phyloP scores from a whole-genome alignment of 176 grass and related monocot genomes.

The Saccharum spontaneum region DNA sequence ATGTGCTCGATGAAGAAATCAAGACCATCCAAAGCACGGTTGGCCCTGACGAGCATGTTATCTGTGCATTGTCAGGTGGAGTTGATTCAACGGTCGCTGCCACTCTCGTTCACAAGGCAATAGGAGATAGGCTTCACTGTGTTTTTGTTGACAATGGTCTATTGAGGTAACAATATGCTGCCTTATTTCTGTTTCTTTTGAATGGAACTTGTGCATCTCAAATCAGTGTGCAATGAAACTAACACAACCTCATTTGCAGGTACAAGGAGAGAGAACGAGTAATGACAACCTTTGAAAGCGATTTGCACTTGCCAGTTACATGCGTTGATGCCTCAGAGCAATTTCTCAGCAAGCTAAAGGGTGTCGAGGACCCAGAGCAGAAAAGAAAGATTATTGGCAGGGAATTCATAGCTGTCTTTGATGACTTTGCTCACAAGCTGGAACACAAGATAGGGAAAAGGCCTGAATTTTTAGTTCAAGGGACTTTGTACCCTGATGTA shows the following conservation, averaged over 20 bases:
- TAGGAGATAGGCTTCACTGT: constrained; percentile 83
- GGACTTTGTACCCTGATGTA: constrained; percentile 89
- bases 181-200: background rate
- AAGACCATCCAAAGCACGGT: constrained; percentile 68
- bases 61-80: constrained; percentile 85
- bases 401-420: constrained; percentile 84
- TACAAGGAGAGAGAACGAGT: constrained; percentile 81
- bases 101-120: constrained; percentile 81
- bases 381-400: constrained; percentile 89
- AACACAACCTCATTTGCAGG: constrained; percentile 37
- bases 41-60: constrained; percentile 70
- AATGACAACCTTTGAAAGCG: constrained; percentile 78
- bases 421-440: constrained; percentile 76
- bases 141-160: constrained; percentile 90
- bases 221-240: background rate
- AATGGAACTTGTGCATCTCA: background rate
- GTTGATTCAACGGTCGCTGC: constrained; percentile 86
- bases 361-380: constrained; percentile 70
- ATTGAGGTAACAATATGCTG: constrained; percentile 44
- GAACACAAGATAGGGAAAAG: constrained; percentile 60
- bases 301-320: constrained; percentile 81
- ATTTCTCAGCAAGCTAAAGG: constrained; percentile 80
- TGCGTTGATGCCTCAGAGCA: constrained; percentile 75
- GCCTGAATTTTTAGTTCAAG: constrained; percentile 76
- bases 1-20: constrained; percentile 89